Base-by-base conservation (phyloP, 1,139 yeast genomes). In the Taiozyma onychis region DNA sequence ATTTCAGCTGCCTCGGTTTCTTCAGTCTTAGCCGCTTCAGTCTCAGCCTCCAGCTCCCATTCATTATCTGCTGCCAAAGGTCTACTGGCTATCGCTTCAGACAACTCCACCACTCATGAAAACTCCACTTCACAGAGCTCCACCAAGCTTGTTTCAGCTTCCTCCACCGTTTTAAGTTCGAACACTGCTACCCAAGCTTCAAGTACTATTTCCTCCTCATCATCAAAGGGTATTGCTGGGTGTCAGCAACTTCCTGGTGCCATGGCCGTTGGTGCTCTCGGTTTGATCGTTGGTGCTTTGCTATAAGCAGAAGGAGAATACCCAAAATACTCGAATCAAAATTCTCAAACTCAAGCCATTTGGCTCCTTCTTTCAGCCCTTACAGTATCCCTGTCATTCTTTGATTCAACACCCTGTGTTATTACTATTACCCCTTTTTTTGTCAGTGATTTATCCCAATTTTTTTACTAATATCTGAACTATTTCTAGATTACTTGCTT, bases 221-320 rank as follows among this genome's bases (percentile, higher is more conserved):
- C 66, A 21, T 69, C 68, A 47, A 71, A 66, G 44, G 78, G 72
- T 48, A 68, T 68, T 45, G 67, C 61, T 48, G 52, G 50, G 24
- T 53, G 44, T 10, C 41, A 55, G 21, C 49, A 55, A 57, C 54
- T 67, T 59, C 58, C 71, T 66, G 65, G 62, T 55, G 71, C 72
- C 59, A 66, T 76, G 51, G 69, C 77, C 24, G 62, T 77, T 51
- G 83, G 83, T 59, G 61, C 77, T 49, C 65, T 76, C 49, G 84
- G 82, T 63, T 68, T 78, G 54, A 71, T 76, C 44, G 66, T 74
- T 58, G 80, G 79, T 57, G 77, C 79, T 50, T 72, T 79, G 56
- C 65, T 77, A 32, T 50, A 37, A 47, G 37, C 16, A 13, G 34
- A 30, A 30, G 34, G 6, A 30, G 14, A 30, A 13, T 30, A 30